Evolutionary conservation across 768 basidiomycete genomes (phyloP).

Genomic region (Lactarius evosmus): DNA sequence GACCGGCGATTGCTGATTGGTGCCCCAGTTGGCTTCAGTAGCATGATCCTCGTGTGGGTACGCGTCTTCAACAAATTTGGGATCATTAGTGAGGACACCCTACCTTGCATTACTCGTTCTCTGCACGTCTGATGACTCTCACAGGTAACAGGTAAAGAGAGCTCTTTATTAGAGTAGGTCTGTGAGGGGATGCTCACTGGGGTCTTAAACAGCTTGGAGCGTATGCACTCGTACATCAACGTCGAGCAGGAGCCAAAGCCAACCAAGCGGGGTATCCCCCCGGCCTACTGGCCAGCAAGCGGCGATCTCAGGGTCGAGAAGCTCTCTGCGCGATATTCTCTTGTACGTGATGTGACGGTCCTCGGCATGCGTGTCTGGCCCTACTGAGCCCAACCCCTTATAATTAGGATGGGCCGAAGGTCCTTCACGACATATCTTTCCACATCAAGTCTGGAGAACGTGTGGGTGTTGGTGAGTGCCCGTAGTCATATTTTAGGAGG

Average conservation of each 20-base stretch:
- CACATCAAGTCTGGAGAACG: slow-evolving; percentile 54
- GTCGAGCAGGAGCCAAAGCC: slow-evolving; percentile 53
- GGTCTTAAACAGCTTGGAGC: slow-evolving; percentile 42
- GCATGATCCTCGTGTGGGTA: slow-evolving; percentile 51
- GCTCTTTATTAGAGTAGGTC: slow-evolving; percentile 1
- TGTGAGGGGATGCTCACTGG: slow-evolving; percentile 1
- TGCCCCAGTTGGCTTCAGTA: slow-evolving; percentile 48
- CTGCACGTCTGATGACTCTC: neutral
- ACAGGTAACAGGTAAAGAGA: slow-evolving; percentile 33
- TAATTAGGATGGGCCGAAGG: slow-evolving; percentile 48
- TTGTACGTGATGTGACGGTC: slow-evolving; percentile 27
- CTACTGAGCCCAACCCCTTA: slow-evolving; percentile 32
- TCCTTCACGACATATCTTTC: slow-evolving; percentile 51
- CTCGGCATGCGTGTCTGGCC: slow-evolving; percentile 45
- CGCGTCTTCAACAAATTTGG: slow-evolving; percentile 46
- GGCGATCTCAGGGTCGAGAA: slow-evolving; percentile 51
- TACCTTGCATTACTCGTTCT: no score
- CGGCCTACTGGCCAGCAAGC: slow-evolving; percentile 62
- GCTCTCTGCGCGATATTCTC: slow-evolving; percentile 48
- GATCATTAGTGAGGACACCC: slow-evolving; percentile 37
- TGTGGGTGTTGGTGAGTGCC: slow-evolving; percentile 50
- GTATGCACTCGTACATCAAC: slow-evolving; percentile 51
- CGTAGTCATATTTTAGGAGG: neutral
- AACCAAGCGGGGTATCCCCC: slow-evolving; percentile 43
- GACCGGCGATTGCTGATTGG: slow-evolving; percentile 1